These are phyloP conservation scores for Aspergillus saccharolyticus DNA, from an alignment of 495 filamentous ascomycete genomes.

Conservation along the genomic window DNA sequence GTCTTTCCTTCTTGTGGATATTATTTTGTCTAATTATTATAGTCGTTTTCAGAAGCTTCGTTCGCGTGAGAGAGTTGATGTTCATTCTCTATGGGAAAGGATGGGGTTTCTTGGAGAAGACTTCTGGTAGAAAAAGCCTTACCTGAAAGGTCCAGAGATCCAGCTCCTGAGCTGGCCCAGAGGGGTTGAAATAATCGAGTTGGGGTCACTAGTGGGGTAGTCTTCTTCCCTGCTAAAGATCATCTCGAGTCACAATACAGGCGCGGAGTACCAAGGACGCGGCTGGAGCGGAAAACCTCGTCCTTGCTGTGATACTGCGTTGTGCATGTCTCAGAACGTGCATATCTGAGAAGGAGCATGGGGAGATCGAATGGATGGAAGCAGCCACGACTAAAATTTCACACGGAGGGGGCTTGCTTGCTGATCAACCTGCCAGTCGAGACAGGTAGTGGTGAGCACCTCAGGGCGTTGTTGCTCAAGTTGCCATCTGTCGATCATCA, in stretches of 20 bases:
- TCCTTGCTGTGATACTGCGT: background rate
- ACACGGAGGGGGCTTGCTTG: background rate
- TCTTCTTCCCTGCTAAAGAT: background rate
- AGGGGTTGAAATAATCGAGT: too few species aligned
- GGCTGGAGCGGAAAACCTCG: background rate
- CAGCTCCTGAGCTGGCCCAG: too few species aligned
- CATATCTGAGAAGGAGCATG: background rate
- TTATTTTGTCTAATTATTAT: background rate
- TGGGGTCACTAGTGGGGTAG: too few species aligned
- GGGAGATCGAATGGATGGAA: background rate
- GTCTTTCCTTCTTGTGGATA: background rate
- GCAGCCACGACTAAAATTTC: background rate
- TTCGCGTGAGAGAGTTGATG: background rate
- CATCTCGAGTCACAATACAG: background rate
- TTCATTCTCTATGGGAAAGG: background rate
- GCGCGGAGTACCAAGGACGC: background rate
- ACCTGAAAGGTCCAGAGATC: too few species aligned
- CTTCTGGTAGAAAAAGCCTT: too few species aligned
- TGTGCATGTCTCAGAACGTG: background rate
- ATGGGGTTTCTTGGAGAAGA: too few species aligned
- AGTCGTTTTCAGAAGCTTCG: background rate
- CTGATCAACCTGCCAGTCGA: background rate
- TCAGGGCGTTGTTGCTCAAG: background rate
- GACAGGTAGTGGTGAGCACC: background rate
- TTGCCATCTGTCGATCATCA: background rate